A percentile compares a stretch with the other conserved stretches of the same genome.
phyloP scores from a whole-genome alignment of 2,329 filamentous ascomycete genomes.

The Pestalotiopsis sp. region DNA sequence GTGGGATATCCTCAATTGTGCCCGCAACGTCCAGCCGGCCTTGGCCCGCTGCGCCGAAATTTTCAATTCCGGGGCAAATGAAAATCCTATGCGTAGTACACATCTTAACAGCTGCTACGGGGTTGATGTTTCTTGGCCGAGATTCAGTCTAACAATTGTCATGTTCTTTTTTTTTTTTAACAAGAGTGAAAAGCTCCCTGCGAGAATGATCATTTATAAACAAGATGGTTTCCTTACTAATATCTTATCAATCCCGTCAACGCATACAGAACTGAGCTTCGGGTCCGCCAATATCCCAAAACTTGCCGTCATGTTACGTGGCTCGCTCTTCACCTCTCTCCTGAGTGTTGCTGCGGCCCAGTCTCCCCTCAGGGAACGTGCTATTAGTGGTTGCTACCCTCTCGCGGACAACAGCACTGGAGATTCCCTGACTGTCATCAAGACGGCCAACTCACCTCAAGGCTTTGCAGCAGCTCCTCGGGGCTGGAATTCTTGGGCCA shows the following conservation, averaged over 20 bases:
- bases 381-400: neutral
- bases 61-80: too few relatives aligned
- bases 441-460: constrained; percentile 6
- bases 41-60: too few relatives aligned
- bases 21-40: too few relatives aligned
- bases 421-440: neutral
- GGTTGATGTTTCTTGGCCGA: too few relatives aligned
- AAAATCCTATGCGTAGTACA: too few relatives aligned
- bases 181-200: too few relatives aligned
- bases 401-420: neutral
- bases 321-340: neutral
- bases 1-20: too few relatives aligned
- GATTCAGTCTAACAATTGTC: too few relatives aligned
- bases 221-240: too few relatives aligned
- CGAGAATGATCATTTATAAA: too few relatives aligned
- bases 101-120: too few relatives aligned
- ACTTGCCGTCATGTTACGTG: neutral
- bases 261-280: neutral
- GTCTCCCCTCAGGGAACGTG: neutral
- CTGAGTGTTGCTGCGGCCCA: neutral
- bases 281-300: neutral
- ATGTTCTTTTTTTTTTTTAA: too few relatives aligned
- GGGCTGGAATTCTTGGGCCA: constrained; percentile 28
- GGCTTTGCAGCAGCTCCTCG: constrained; percentile 19
- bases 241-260: neutral